phyloP scores from a whole-genome alignment of 805 yeast genomes.

The Ascoidea rubescens region DNA sequence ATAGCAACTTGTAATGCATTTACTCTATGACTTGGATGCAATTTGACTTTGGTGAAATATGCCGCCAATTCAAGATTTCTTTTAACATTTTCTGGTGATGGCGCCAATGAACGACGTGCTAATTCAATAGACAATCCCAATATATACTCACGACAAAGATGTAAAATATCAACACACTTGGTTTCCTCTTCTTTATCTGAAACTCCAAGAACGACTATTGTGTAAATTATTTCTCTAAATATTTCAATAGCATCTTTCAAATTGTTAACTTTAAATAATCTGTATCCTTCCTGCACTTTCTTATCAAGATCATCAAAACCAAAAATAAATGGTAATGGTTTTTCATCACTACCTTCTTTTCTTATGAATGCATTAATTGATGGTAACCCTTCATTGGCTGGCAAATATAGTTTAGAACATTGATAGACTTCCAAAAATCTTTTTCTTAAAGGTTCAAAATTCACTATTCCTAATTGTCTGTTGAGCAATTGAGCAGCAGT shows the following conservation, averaged over 20 bases:
- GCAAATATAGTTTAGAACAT: conserved; percentile 60
- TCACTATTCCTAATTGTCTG: conserved; percentile 76
- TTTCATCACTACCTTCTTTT: conserved; percentile 39
- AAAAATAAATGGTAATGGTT: conserved; percentile 54
- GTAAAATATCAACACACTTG: conserved; percentile 57
- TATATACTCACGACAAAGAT: conserved; percentile 77
- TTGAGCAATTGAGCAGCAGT: conserved; percentile 87
- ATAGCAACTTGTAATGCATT: conserved; percentile 92
- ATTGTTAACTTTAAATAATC: conserved; percentile 70
- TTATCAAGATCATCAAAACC: conserved; percentile 56
- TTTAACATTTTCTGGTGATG: conserved; percentile 40
- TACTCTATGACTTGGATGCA: conserved; percentile 71
- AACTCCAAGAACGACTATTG: conserved; percentile 59
- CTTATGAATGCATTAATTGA: conserved; percentile 59
- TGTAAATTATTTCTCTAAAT: conserved; percentile 72
- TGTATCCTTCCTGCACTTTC: conserved; percentile 58
- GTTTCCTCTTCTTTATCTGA: conserved; percentile 61
- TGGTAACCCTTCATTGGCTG: conserved; percentile 63
- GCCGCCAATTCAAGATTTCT: conserved; percentile 93
- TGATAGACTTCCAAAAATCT: conserved; percentile 79
- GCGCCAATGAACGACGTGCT: conserved; percentile 68
- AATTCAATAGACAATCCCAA: conserved; percentile 86
- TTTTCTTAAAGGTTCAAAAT: conserved; percentile 76
- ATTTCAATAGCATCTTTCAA: conserved; percentile 65
- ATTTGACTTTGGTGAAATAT: conserved; percentile 76